Base-by-base conservation (phyloP, 2,329 filamentous ascomycete species). In the Fusarium newnesense region DNA sequence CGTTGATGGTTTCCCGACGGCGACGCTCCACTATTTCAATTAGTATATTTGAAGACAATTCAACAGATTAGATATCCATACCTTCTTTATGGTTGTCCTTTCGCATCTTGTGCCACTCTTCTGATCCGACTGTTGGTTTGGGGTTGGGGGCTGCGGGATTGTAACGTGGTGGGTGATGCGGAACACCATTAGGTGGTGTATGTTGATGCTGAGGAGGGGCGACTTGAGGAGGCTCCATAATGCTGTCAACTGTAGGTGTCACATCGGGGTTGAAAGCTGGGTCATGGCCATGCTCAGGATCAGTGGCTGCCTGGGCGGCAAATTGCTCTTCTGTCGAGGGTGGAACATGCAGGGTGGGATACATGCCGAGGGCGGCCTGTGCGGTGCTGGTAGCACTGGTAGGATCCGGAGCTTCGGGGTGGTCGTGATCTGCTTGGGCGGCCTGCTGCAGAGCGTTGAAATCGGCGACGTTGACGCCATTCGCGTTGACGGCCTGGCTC, bases 1-100 rank as follows among this genome's bases (percentile, higher is more conserved):
- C 96, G 75, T 99, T 99, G 81, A 99, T 99, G 1, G 96, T 98
- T 84, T 99, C 96, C 72, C 96, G 94, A 49, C 96, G 94, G 67
- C 96, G 94, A 69, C 96, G 94, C 84, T 99, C 96, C 70, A 99
- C 96, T 98, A 61, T 19, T 12, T 32, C 53, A 68, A 75, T 82
- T 78, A 80, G 76, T 70, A 19, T 28, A 28, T 32, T 53, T 26
- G 8, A 21, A 36, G 19, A n/a, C 16, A 8, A 39, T 16, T 24
- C 5, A 6, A 32, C 26, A 4, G 11, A n/a, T 40, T 10, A 19
- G 11, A n/a, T 21, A n/a, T 37, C 81, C 89, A 79, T 84, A 96
- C 96, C 96, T 88, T 98, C 96, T 89, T 99, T 99, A 85, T 99
- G 96, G 74, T 98, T 99, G 79, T 98, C 96, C 81, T 97, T 96